These are phyloP conservation scores for Trametopsis cervina DNA, from an alignment of 768 basidiomycete genomes.

Conservation along the genomic window DNA sequence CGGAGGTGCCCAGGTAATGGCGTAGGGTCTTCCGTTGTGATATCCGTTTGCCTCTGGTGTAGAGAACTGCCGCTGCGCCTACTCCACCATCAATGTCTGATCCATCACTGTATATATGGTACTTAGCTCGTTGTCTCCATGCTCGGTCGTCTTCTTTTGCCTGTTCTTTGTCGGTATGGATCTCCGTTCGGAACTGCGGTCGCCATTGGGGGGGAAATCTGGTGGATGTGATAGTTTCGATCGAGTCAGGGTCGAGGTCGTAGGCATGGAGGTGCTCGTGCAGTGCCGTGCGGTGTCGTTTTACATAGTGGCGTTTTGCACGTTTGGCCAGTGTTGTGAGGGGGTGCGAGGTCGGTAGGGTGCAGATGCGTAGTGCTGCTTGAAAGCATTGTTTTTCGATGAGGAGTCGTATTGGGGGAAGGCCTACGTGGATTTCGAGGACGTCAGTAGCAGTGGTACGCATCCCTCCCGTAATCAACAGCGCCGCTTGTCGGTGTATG, in stretches of 20 bases:
- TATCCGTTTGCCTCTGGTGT: slow-evolving; percentile 2
- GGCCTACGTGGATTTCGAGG: slow-evolving; percentile 15
- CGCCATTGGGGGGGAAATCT: slow-evolving; percentile 9
- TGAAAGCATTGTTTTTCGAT: slow-evolving; percentile 12
- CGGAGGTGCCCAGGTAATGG: slow-evolving; percentile 17
- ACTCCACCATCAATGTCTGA: slow-evolving; percentile 21
- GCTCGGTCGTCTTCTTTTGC: slow-evolving; percentile 6
- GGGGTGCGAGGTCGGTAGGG: slow-evolving; percentile 18
- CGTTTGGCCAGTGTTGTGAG: slow-evolving; percentile 7
- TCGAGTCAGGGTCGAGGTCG: slow-evolving; percentile 6
- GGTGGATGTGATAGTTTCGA: slow-evolving; percentile 15
- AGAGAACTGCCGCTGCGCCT: slow-evolving; percentile 25
- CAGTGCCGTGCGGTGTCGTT: slow-evolving; percentile 16
- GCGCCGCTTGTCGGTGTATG: slow-evolving; percentile 18
- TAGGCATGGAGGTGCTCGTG: slow-evolving; percentile 18
- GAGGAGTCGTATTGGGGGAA: slow-evolving; percentile 14
- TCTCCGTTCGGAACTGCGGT: neutral
- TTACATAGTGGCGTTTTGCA: slow-evolving; percentile 5
- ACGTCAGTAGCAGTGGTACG: slow-evolving; percentile 17
- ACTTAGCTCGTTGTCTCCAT: neutral
- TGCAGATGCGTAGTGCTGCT: slow-evolving; percentile 12
- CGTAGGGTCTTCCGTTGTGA: slow-evolving; percentile 1
- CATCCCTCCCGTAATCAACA: slow-evolving; percentile 20
- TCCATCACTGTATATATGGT: slow-evolving; percentile 24
- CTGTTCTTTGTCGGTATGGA: neutral